Evolutionary conservation across 1,284 basidiomycete genomes (phyloP).

Genomic region (Exsudoporus floridanus): DNA sequence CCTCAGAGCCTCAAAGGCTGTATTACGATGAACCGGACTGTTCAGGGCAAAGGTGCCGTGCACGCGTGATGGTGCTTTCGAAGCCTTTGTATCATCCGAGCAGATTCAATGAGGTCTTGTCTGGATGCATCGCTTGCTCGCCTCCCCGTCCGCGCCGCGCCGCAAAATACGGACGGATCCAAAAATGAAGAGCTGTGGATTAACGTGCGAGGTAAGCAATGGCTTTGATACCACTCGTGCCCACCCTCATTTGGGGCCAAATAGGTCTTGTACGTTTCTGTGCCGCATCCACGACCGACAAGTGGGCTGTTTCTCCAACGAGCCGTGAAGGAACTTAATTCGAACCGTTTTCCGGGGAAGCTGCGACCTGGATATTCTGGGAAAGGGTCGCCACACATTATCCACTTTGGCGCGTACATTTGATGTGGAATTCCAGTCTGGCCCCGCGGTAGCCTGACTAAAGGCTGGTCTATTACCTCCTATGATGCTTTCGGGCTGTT

Average conservation of each 20-base stretch:
- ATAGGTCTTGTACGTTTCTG: constrained; percentile 24
- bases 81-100: constrained; percentile 10
- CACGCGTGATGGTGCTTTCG: constrained; percentile 13
- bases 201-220: neutral
- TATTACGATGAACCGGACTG: neutral
- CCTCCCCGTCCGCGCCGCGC: constrained; percentile 1
- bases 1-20: constrained; percentile 13
- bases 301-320: constrained; percentile 4
- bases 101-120: constrained; percentile 13
- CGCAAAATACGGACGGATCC: constrained; percentile 15
- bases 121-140: constrained; percentile 12
- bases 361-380: constrained; percentile 11
- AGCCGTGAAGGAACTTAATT: constrained; percentile 16
- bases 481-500: constrained; percentile 18
- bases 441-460: constrained; percentile 13
- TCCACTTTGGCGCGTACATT: constrained; percentile 18
- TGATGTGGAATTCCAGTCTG: constrained; percentile 20
- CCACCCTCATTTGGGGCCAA: constrained; percentile 21
- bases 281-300: constrained; percentile 16
- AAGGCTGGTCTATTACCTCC: constrained; percentile 25
- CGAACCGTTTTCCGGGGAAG: constrained; percentile 10
- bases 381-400: constrained; percentile 19
- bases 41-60: constrained; percentile 16
- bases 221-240: constrained; percentile 13
- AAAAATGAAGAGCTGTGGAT: constrained; percentile 18